A percentile compares a stretch with the other conserved stretches of the same genome.
These are phyloP conservation scores for Suillus tomentosus DNA, from an alignment of 768 basidiomycete genomes.

Conservation along the genomic window DNA sequence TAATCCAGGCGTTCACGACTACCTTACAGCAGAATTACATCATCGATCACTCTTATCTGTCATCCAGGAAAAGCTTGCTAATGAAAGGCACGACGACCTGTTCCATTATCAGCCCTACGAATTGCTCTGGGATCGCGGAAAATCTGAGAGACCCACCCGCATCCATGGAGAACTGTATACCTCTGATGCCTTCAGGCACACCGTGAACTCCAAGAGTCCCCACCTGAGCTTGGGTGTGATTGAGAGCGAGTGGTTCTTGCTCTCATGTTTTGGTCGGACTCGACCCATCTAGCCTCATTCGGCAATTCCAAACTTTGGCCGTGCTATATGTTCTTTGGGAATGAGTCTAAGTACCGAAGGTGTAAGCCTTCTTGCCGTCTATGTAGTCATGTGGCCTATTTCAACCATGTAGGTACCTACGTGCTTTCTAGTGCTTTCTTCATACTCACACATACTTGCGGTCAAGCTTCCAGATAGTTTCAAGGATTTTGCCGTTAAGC, in stretches of 20 bases:
- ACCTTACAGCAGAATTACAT: constrained; percentile 6
- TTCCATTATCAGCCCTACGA: constrained; percentile 28
- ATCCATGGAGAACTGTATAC: constrained; percentile 25
- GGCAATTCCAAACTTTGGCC: constrained; percentile 31
- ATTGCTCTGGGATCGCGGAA: constrained; percentile 14
- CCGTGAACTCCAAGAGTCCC: constrained; percentile 19
- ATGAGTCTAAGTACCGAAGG: constrained; percentile 23
- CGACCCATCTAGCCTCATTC: constrained; percentile 34
- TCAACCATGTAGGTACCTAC: constrained; percentile 8
- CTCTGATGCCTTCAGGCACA: constrained; percentile 20
- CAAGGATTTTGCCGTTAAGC: constrained; percentile 13
- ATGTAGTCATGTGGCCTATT: constrained; percentile 16
- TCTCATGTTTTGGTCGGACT: constrained; percentile 36
- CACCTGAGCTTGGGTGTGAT: constrained; percentile 18
- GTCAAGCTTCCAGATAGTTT: constrained; percentile 19
- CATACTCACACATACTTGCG: no score
- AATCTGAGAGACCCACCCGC: not conserved
- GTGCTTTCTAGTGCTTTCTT: not conserved
- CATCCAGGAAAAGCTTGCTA: constrained; percentile 21
- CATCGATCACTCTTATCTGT: constrained; percentile 18
- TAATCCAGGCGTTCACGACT: constrained; percentile 13
- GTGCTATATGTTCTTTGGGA: constrained; percentile 25
- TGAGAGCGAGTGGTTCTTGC: constrained; percentile 19
- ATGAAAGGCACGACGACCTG: constrained; percentile 5
- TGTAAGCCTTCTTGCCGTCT: constrained; percentile 19